Conservation (phyloP, 306 rosid genomes). For the Chamaecrista fasciculata region DNA sequence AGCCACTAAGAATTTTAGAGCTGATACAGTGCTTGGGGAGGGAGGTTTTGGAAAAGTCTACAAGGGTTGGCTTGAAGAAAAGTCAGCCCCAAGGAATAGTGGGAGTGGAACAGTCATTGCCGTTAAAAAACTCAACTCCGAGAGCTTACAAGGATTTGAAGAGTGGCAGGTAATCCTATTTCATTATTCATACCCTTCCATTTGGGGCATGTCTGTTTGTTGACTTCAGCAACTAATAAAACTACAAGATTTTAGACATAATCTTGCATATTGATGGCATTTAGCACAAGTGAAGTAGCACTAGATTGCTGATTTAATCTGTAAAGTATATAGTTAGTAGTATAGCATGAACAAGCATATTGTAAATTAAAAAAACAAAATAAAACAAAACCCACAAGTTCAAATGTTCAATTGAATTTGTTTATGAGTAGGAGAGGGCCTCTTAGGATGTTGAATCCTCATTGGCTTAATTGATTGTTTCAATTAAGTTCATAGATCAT, state of each 20-base stretch:
- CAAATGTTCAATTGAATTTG: no score
- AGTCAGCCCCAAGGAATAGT: slow-evolving; percentile 45
- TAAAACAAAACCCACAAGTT: no score
- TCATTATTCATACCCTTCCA: background rate
- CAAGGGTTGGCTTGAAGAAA: slow-evolving; percentile 93
- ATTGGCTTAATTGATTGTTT: background rate
- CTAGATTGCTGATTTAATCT: background rate
- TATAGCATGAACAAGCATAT: background rate
- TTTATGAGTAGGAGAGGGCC: background rate
- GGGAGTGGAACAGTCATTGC: slow-evolving; percentile 67
- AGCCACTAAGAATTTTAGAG: slow-evolving; percentile 79
- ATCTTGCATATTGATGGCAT: background rate
- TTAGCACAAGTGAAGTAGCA: background rate
- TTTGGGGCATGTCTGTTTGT: background rate
- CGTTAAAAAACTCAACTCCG: slow-evolving; percentile 84
- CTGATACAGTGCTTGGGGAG: slow-evolving; percentile 81
- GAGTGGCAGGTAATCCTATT: slow-evolving; percentile 82
- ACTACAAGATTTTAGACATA: background rate
- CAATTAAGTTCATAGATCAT: background rate
- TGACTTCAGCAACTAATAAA: background rate
- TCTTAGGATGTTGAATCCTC: background rate
- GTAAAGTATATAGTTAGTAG: background rate
- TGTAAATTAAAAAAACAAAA: no score
- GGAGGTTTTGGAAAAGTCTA: slow-evolving; percentile 94
- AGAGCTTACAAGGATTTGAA: slow-evolving; percentile 82